Evolutionary conservation across 1,284 basidiomycete species (phyloP).

Genomic region (Coniferiporia sulphurascens): DNA sequence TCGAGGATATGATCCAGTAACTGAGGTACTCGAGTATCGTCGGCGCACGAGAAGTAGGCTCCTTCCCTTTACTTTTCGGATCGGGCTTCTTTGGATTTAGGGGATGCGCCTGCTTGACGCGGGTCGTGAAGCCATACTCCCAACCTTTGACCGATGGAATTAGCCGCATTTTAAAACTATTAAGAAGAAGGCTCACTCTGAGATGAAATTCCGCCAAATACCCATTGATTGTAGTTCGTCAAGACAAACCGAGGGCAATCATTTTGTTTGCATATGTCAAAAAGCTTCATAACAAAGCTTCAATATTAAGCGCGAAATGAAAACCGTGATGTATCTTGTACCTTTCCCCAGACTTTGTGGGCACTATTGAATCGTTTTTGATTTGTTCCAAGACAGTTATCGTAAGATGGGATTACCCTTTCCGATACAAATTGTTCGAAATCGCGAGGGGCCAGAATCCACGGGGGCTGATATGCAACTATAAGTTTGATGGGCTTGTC

Average conservation of each 20-base stretch:
- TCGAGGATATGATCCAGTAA: slow-evolving; percentile 29
- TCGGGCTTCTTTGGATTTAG: neutral
- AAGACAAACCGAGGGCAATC: slow-evolving; percentile 61
- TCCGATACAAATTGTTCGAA: slow-evolving; percentile 48
- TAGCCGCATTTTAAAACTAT: neutral
- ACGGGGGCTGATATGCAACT: slow-evolving; percentile 61
- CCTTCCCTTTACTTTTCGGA: slow-evolving; percentile 20
- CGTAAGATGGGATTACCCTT: slow-evolving; percentile 20
- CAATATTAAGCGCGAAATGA: neutral
- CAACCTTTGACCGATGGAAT: slow-evolving; percentile 10
- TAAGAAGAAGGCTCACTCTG: slow-evolving; percentile 35
- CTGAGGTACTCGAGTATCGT: slow-evolving; percentile 27
- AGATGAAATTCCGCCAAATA: slow-evolving; percentile 62
- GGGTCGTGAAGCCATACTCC: slow-evolving; percentile 13
- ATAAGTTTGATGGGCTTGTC: slow-evolving; percentile 35
- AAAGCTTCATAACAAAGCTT: slow-evolving; percentile 41
- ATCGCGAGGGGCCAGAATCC: slow-evolving; percentile 53
- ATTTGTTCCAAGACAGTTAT: slow-evolving; percentile 5
- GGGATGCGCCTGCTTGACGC: neutral
- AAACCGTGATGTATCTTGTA: slow-evolving; percentile 23
- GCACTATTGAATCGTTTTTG: slow-evolving; percentile 28
- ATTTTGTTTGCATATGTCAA: slow-evolving; percentile 53
- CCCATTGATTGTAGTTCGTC: slow-evolving; percentile 66
- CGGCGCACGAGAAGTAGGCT: slow-evolving; percentile 16
- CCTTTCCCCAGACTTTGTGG: slow-evolving; percentile 65